A percentile compares a stretch with the other conserved stretches of the same genome.
These are phyloP conservation scores for Boletus insuetus DNA, from an alignment of 768 basidiomycete species.

Conservation along the genomic window DNA sequence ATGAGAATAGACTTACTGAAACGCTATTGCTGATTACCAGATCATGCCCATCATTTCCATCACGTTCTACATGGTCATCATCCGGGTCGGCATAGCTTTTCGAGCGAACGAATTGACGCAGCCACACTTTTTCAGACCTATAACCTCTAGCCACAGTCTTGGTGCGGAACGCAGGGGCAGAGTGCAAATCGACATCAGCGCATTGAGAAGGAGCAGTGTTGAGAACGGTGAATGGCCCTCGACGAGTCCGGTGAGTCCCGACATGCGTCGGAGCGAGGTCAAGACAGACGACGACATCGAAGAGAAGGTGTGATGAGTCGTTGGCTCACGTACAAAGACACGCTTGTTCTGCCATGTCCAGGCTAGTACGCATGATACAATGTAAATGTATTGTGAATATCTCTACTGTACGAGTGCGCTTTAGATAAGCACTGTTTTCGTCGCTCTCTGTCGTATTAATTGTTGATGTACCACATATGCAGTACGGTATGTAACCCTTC, in stretches of 20 bases:
- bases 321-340: neutral
- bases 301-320: neutral
- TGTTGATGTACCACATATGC: neutral
- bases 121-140: neutral
- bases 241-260: neutral
- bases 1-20: neutral
- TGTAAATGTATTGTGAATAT: neutral
- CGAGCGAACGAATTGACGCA: neutral
- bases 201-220: neutral
- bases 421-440: neutral
- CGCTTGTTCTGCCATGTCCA: neutral
- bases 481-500: neutral
- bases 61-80: conserved; percentile 43
- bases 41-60: conserved; percentile 40
- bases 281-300: neutral
- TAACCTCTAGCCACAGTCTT: neutral
- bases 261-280: neutral
- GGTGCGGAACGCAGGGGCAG: neutral
- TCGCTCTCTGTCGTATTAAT: neutral
- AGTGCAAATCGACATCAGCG: conserved; percentile 5
- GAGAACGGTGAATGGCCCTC: neutral
- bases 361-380: too few relatives aligned
- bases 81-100: conserved; percentile 32
- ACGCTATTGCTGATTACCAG: conserved; percentile 13
- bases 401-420: neutral